Conservation (phyloP, 257 asterid genomes). For the Ophiorrhiza pumila region DNA sequence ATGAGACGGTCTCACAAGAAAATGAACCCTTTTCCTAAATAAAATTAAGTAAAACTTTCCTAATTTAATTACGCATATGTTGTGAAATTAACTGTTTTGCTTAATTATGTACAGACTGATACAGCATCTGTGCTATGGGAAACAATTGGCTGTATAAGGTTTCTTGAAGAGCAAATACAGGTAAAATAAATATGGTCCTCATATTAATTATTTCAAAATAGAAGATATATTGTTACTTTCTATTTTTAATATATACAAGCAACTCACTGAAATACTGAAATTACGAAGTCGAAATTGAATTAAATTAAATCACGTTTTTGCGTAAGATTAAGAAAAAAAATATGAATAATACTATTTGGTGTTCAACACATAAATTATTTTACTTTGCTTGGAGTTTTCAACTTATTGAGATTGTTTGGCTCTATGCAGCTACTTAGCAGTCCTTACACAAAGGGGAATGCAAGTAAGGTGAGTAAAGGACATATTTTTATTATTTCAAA, state of each 20-base stretch:
- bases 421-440: slow-evolving; percentile 23
- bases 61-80: too few species aligned
- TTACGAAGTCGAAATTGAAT: background rate
- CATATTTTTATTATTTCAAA: background rate
- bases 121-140: slow-evolving; percentile 37
- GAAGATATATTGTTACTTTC: background rate
- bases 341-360: background rate
- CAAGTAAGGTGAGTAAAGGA: slow-evolving; percentile 18
- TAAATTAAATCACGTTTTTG: background rate
- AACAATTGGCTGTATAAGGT: slow-evolving; percentile 29
- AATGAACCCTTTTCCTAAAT: too few species aligned
- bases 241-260: background rate
- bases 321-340: too few species aligned
- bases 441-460: slow-evolving; percentile 26
- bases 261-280: background rate
- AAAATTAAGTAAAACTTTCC: too few species aligned
- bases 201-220: background rate
- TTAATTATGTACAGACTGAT: slow-evolving; percentile 25
- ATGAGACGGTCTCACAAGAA: too few species aligned
- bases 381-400: background rate
- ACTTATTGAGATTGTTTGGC: background rate
- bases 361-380: background rate
- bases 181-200: slow-evolving; percentile 3
- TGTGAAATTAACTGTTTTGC: background rate
- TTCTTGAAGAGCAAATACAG: slow-evolving; percentile 33